Conservation (phyloP, 2,329 filamentous ascomycete species). For the Pseudocercospora vitis region DNA sequence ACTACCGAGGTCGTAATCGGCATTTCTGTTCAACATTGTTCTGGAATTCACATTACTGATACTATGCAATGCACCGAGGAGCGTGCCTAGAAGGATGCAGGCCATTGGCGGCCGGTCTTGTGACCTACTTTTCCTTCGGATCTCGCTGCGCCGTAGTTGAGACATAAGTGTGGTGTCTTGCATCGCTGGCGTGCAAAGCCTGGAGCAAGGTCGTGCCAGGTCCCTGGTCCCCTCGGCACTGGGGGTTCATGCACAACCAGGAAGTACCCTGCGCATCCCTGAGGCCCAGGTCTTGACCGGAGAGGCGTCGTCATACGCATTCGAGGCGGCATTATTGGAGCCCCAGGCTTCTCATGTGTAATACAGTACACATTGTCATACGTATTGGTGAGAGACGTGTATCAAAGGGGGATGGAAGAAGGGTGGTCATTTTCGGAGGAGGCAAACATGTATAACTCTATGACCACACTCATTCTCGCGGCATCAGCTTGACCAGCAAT, state of each 20-base stretch:
- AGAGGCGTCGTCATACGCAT: too few relatives aligned
- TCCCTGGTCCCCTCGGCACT: not conserved
- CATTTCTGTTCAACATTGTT: not conserved
- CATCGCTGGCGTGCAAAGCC: too few relatives aligned
- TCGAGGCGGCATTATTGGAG: too few relatives aligned
- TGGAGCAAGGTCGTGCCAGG: not conserved
- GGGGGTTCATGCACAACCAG: not conserved
- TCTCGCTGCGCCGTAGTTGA: not conserved
- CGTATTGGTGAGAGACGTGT: too few relatives aligned
- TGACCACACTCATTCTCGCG: not conserved
- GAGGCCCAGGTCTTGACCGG: not conserved
- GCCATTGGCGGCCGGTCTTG: not conserved
- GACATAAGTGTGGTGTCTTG: too few relatives aligned
- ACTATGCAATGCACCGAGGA: not conserved
- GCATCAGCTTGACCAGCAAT: conserved; percentile 16
- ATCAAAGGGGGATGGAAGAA: too few relatives aligned
- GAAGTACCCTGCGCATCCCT: not conserved
- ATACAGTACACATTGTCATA: too few relatives aligned
- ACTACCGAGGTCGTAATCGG: not conserved
- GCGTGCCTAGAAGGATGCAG: not conserved
- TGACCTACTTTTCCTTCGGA: not conserved
- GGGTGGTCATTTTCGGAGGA: too few relatives aligned
- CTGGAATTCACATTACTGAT: too few relatives aligned
- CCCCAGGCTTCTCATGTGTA: too few relatives aligned
- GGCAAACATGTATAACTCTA: not conserved